Base-by-base conservation (phyloP, 306 rosid genomes). In the Malus domestica region DNA sequence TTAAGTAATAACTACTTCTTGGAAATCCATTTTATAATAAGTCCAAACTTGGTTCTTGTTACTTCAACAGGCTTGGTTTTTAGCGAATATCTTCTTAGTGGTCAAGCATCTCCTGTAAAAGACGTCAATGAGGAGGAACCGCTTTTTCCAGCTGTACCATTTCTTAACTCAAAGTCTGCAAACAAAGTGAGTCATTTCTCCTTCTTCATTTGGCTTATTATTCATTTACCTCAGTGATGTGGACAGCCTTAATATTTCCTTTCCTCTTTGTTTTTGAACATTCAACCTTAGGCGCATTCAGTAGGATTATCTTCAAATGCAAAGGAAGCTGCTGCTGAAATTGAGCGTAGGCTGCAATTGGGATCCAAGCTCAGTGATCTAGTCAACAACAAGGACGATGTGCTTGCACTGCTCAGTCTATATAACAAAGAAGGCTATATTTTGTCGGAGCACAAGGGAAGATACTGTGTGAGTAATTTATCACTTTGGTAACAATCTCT, bases 61-160 rank as follows among this genome's bases (percentile, higher is more conserved):
- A 40, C 60, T 84, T 83, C 35, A 64, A 78, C 93, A 94, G 97
- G 97, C 89, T 86, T 94, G 79, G 90, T 94, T 75, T 94, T 94
- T 79, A 90, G 98, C 44, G 98, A 94, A 77, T 94, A 90, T 86
- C 93, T 94, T 33, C 83, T 90, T 33, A 92, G 93, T 70, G 98
- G 98, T 72, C 93, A 90, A 80, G 95, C 90, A 23, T 96, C 98
- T 86, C 83, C 96, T 32, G 82, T 88, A 70, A 90, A 89, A 84
- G 95, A 87, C 64, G 98, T 94, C 83, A 94, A 94, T 72, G 89
- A 87, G 40, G 96, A 89, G 83, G 97, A 94, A 79, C 98, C 98
- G 7, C 87, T 94, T 67, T 91, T 94, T 78, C 98, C 97, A 1
- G 91, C 93, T 40, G 83, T 90, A 75, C 89, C 96, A 35, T 64